These are phyloP conservation scores for Cladosporium cucumerinum DNA, from an alignment of 2,329 filamentous ascomycete genomes.

Conservation along the genomic window DNA sequence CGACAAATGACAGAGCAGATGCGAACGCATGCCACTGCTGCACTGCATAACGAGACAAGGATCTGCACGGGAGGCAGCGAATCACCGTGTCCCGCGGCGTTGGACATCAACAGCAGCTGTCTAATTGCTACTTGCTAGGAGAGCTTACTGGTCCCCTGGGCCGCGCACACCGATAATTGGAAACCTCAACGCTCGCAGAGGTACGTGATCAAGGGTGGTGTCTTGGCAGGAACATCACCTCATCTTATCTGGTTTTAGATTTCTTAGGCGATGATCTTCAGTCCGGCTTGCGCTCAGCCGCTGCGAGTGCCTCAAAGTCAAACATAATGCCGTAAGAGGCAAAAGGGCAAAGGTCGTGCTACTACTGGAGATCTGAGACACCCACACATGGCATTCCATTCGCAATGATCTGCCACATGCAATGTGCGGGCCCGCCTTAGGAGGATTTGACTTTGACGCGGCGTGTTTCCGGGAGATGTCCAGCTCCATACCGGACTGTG, in stretches of 20 bases:
- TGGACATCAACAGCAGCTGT: slow-evolving; percentile 1
- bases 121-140: slow-evolving; percentile 16
- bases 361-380: slow-evolving; percentile 7
- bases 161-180: not conserved
- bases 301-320: not conserved
- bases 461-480: slow-evolving; percentile 9
- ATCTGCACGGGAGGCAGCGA: not conserved
- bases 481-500: not conserved
- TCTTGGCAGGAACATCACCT: not conserved
- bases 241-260: slow-evolving; percentile 10
- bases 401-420: slow-evolving; percentile 12
- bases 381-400: not conserved
- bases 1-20: not conserved
- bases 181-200: not conserved
- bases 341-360: not conserved
- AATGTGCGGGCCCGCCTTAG: not conserved
- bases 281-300: not conserved
- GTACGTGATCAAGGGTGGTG: not conserved
- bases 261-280: not conserved
- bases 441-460: slow-evolving; percentile 7
- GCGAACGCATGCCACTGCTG: not conserved
- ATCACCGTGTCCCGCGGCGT: not conserved
- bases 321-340: slow-evolving; percentile 4
- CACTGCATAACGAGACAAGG: not conserved
- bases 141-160: not conserved